These are phyloP conservation scores for Russula vinacea DNA, from an alignment of 768 basidiomycete genomes.

Conservation along the genomic window DNA sequence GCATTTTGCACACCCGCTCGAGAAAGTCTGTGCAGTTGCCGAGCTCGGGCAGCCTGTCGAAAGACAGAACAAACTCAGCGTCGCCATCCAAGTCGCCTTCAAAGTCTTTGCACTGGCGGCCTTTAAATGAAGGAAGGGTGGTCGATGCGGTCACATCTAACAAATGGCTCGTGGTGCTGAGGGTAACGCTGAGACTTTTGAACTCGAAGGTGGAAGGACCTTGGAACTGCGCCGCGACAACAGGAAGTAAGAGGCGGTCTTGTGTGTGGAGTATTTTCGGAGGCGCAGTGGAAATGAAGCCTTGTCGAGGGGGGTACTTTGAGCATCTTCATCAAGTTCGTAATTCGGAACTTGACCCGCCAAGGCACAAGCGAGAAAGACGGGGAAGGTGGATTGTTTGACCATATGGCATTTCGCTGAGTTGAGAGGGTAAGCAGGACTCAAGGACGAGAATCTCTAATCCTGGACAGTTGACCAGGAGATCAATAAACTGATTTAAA, in stretches of 20 bases:
- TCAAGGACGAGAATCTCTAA: conserved; percentile 12
- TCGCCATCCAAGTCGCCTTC: too few relatives aligned
- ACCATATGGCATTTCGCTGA: neutral
- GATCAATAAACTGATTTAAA: conserved; percentile 3
- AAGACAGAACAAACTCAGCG: neutral
- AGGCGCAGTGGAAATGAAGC: conserved; percentile 7
- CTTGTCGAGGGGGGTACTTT: neutral
- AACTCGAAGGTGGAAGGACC: neutral
- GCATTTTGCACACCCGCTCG: neutral
- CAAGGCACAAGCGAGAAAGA: conserved; percentile 6
- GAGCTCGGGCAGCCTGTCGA: neutral
- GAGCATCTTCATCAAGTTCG: conserved; percentile 9
- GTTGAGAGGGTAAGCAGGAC: conserved; percentile 3
- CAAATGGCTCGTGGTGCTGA: neutral
- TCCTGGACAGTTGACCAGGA: conserved; percentile 3
- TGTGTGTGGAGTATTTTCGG: neutral
- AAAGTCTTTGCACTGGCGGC: too few relatives aligned
- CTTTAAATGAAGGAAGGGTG: too few relatives aligned
- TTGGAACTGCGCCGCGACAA: conserved; percentile 8
- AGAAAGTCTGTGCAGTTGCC: neutral
- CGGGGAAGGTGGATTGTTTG: conserved; percentile 8
- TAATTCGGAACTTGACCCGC: conserved; percentile 11
- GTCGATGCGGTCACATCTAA: neutral
- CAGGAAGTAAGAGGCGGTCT: conserved; percentile 4
- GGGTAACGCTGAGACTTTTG: neutral